Base-by-base conservation (phyloP, 2,329 filamentous ascomycete genomes). In the Colletotrichum falcatum region DNA sequence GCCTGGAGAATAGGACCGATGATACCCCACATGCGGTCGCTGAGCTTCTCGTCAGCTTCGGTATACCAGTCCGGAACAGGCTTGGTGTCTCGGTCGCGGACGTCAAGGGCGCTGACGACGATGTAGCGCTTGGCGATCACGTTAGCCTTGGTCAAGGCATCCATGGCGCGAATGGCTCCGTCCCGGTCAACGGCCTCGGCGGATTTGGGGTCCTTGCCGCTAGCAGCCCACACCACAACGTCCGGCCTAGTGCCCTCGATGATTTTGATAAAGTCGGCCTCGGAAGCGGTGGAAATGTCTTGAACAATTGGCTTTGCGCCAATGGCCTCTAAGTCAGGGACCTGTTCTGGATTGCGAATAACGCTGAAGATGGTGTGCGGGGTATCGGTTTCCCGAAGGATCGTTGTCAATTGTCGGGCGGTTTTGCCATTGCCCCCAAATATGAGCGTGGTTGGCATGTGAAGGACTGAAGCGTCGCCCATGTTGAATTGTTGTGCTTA, bases 151-250 rank as follows among this genome's bases (percentile, higher is more conserved):
- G 81, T 80, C 1, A 82, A 78, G 1, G 84, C 84, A 46, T 85
- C 82, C 76, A 86, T 84, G 71, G 79, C 79, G 65, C 80, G 79
- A 70, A 85, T 81, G 5, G 84, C 85, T 20, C 81, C 84, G 61
- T 83, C 81, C 37, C 81, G 75, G 73, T 87, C 85, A 33, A 87
- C 83, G 18, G 79, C 77, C 39, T 78, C 75, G 20, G 83, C 85
- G 28, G 83, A 78, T 48, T 81, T 80, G 2, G 82, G 78, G 23
- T 80, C 80, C 64, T 70, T 70, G 64, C 67, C 67, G 68, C 79
- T 73, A 30, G 80, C 80, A 6, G 76, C 74, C 77, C 79, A 81
- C 51, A 81, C 74, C 23, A 81, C 74, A 6, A 75, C 66, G 48
- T 78, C 75, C 2, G 82, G 80, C 18, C 76, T 73, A 23, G 73